Conservation (phyloP, 192 early-diverging fungal genomes). For the Mortierella hygrophila region DNA sequence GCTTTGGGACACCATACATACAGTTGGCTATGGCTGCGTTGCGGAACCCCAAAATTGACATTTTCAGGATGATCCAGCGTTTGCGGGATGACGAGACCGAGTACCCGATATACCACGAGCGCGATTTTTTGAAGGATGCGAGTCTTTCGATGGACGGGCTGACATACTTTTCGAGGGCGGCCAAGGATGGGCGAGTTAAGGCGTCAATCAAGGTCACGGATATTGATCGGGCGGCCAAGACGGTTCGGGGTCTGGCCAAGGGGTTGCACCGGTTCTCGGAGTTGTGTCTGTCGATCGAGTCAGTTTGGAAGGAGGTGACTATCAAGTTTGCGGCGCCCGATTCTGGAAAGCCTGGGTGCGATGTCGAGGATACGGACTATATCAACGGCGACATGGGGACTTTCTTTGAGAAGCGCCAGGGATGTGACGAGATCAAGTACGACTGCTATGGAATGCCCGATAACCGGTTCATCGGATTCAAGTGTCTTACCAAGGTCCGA, state of each 20-base stretch:
- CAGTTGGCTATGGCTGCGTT: not conserved
- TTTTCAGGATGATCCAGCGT: slow-evolving; percentile 5
- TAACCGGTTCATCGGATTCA: slow-evolving; percentile 8
- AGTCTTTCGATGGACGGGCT: not conserved
- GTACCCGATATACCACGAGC: slow-evolving; percentile 1
- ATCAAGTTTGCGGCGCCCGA: slow-evolving; percentile 18
- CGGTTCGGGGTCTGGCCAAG: slow-evolving; percentile 4
- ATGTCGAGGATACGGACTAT: slow-evolving; percentile 27
- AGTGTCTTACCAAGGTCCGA: not conserved
- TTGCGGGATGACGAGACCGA: not conserved
- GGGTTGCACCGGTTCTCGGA: slow-evolving; percentile 33
- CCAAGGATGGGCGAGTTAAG: not conserved
- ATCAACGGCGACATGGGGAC: not conserved
- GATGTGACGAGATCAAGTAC: slow-evolving; percentile 23
- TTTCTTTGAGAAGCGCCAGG: slow-evolving; percentile 18
- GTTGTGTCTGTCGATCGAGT: slow-evolving; percentile 11
- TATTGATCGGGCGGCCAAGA: slow-evolving; percentile 7
- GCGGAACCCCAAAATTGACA: not conserved
- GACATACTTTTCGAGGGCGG: not conserved
- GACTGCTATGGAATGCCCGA: not conserved
- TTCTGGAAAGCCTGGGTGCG: slow-evolving; percentile 14
- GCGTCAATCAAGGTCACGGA: slow-evolving; percentile 11
- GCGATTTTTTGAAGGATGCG: slow-evolving; percentile 4
- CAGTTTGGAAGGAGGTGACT: slow-evolving; percentile 13
- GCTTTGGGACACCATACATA: not conserved